Percentiles rank a stretch among this genome's conserved stretches.
These are phyloP conservation scores for Tolypocladium tundrense DNA, from an alignment of 2,329 filamentous ascomycete species.

Conservation along the genomic window DNA sequence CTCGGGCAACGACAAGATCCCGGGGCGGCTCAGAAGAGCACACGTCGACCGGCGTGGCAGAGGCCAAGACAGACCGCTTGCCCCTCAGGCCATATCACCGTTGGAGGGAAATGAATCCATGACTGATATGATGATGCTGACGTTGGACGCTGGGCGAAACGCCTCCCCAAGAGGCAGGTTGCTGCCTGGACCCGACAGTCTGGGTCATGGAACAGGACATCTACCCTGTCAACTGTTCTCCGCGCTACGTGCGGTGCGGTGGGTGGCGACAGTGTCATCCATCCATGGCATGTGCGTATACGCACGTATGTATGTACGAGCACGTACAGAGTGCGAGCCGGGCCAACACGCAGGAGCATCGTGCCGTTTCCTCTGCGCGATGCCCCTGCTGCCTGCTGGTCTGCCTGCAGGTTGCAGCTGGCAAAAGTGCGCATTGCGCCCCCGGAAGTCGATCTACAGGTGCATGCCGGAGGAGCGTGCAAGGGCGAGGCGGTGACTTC, in stretches of 20 bases:
- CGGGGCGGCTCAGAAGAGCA: neutral
- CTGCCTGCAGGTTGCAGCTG: neutral
- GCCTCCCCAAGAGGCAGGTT: constrained; percentile 3
- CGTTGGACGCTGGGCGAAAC: constrained; percentile 4
- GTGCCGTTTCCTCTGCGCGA: neutral
- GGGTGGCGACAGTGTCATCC: neutral
- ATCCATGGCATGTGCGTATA: neutral
- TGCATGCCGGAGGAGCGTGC: neutral
- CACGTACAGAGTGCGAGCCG: neutral
- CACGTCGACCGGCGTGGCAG: neutral
- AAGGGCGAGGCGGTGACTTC: neutral
- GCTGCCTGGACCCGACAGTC: constrained; percentile 5
- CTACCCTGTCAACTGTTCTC: neutral
- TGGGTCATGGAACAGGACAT: constrained; percentile 3
- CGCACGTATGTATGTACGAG: neutral
- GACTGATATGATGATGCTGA: neutral
- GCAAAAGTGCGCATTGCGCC: neutral
- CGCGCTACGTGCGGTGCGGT: neutral
- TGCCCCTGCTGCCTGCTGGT: neutral
- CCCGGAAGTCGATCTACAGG: neutral
- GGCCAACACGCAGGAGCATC: neutral
- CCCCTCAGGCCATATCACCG: neutral
- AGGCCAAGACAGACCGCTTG: no score
- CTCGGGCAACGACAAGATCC: neutral
- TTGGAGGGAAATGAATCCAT: neutral